phyloP scores from a whole-genome alignment of 2,329 filamentous ascomycete genomes.

The Cytospora paraplurivora region DNA sequence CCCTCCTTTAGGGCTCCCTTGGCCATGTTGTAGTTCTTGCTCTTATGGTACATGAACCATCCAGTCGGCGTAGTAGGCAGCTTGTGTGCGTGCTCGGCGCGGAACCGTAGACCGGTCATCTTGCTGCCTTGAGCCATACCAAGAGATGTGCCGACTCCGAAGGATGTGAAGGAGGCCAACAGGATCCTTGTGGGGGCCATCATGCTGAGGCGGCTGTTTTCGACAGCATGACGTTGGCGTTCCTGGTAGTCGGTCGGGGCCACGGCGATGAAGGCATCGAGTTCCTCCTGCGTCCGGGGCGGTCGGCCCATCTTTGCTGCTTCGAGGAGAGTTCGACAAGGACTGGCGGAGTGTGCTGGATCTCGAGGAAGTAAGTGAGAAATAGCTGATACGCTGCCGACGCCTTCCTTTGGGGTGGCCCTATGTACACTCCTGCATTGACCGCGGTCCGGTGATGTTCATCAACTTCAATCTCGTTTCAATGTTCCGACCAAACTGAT shows the following conservation, averaged over 20 bases:
- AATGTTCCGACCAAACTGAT: too few species aligned
- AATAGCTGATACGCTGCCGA: neutral
- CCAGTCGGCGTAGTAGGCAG: slow-evolving; percentile 79
- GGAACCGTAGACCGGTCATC: slow-evolving; percentile 78
- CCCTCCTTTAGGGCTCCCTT: slow-evolving; percentile 79
- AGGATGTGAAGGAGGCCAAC: slow-evolving; percentile 63
- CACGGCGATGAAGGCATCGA: slow-evolving; percentile 14
- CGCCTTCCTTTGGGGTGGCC: neutral
- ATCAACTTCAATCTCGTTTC: too few species aligned
- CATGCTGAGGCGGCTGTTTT: slow-evolving; percentile 26
- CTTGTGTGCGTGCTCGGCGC: slow-evolving; percentile 94
- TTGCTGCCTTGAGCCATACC: slow-evolving; percentile 74
- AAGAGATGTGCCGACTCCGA: slow-evolving; percentile 68
- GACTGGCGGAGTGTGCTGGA: neutral
- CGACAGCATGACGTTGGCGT: slow-evolving; percentile 10
- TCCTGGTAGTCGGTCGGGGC: slow-evolving; percentile 8
- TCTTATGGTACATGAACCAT: slow-evolving; percentile 99
- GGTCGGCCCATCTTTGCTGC: slow-evolving; percentile 17
- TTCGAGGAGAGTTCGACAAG: neutral
- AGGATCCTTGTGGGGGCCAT: slow-evolving; percentile 48
- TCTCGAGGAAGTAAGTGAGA: neutral
- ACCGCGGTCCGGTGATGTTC: too few species aligned
- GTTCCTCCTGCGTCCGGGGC: slow-evolving; percentile 21
- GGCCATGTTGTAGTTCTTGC: slow-evolving; percentile 88
- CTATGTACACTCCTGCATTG: too few species aligned